These are phyloP conservation scores for Eucalyptus dawsonii DNA, from an alignment of 345 rosid species.

Conservation along the genomic window DNA sequence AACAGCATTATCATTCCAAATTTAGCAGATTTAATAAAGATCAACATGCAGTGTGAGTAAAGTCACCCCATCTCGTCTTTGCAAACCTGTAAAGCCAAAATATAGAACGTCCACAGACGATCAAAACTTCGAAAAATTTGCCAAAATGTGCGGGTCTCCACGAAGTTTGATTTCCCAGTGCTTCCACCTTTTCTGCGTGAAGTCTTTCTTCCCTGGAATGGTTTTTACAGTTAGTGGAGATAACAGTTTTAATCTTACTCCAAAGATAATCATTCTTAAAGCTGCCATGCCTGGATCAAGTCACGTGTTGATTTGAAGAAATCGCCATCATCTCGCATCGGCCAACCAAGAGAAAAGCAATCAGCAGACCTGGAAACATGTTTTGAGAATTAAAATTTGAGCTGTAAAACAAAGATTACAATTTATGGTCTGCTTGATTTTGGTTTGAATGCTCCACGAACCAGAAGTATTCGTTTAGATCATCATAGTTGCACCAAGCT, in stretches of 20 bases:
- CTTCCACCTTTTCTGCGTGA: conserved; percentile 28
- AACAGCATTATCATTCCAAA: background rate
- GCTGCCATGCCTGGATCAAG: conserved; percentile 19
- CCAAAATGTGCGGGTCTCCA: conserved; percentile 93
- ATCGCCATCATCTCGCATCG: conserved; percentile 99
- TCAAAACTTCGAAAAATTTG: conserved; percentile 94
- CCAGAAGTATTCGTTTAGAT: conserved; percentile 97
- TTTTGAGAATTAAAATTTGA: background rate
- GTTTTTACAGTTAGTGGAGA: background rate
- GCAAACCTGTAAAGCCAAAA: conserved; percentile 78
- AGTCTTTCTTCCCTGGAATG: conserved; percentile 51
- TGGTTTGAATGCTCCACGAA: conserved; percentile 17
- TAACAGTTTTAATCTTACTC: background rate
- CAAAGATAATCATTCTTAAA: background rate
- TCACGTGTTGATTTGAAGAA: conserved; percentile 78
- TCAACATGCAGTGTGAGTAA: background rate
- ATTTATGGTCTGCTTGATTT: background rate
- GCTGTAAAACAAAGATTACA: background rate
- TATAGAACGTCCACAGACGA: conserved; percentile 86
- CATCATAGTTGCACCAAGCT: conserved; percentile 96
- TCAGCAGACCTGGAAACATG: conserved; percentile 56
- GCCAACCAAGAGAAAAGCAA: conserved; percentile 99
- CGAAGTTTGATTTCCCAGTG: conserved; percentile 90
- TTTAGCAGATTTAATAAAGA: background rate
- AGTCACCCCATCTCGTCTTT: background rate